These are phyloP conservation scores for Heterobasidion parviporum DNA, from an alignment of 1,284 basidiomycete genomes.

Conservation along the genomic window DNA sequence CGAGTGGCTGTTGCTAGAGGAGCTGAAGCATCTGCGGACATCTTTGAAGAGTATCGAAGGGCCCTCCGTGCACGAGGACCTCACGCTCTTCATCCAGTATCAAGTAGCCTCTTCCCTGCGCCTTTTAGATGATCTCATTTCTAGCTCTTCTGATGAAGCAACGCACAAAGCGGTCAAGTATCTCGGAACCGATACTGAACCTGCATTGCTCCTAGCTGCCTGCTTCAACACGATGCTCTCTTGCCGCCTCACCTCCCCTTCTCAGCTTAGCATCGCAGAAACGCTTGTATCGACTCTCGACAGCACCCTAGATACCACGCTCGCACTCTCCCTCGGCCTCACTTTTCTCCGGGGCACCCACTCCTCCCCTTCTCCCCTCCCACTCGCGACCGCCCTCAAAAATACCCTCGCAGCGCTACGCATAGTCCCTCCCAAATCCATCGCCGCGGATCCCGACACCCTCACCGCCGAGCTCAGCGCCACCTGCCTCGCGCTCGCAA, in stretches of 20 bases:
- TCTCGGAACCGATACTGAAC: conserved; percentile 2
- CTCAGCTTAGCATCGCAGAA: conserved; percentile 15
- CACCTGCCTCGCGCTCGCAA: conserved; percentile 21
- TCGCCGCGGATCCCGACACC: conserved; percentile 19
- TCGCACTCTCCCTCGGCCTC: conserved; percentile 38
- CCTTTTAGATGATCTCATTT: conserved; percentile 16
- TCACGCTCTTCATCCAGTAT: conserved; percentile 22
- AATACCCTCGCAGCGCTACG: conserved; percentile 21
- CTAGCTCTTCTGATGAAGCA: conserved; percentile 3
- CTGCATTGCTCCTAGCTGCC: conserved; percentile 5
- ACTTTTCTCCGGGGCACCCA: conserved; percentile 28
- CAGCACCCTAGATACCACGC: conserved; percentile 23
- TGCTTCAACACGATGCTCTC: conserved; percentile 9
- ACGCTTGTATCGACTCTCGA: conserved; percentile 11
- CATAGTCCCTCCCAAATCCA: conserved; percentile 18
- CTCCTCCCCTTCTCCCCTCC: conserved; percentile 12
- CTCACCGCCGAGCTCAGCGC: conserved; percentile 27
- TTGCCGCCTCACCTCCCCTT: conserved; percentile 6
- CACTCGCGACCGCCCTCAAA: conserved; percentile 17
- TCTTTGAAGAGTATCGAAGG: conserved; percentile 28
- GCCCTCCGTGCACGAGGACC: conserved; percentile 19
- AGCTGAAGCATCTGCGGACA: conserved; percentile 39
- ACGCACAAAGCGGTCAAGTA: conserved; percentile 4
- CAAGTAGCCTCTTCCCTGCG: conserved; percentile 24
- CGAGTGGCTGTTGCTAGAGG: conserved; percentile 63